Evolutionary conservation across 2,329 filamentous ascomycete genomes (phyloP).

Genomic region (Xylaria sp.): DNA sequence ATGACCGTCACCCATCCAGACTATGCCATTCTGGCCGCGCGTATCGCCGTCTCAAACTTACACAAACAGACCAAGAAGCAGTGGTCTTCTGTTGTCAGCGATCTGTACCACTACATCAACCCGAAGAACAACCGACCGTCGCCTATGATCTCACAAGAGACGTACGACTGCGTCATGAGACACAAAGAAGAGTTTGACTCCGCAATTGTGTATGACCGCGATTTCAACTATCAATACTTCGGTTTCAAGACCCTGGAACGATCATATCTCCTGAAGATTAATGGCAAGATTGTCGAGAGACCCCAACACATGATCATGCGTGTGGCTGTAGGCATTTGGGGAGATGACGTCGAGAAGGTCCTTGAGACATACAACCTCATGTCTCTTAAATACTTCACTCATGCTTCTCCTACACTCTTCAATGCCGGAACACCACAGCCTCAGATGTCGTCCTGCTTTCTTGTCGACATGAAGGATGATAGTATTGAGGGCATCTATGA

Average conservation of each 20-base stretch:
- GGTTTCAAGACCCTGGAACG: conserved; percentile 99
- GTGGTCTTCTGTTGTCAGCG: conserved; percentile 93
- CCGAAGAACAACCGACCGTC: conserved; percentile 85
- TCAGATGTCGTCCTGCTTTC: conserved; percentile 97
- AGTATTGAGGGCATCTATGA: conserved; percentile 99
- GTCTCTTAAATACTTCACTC: conserved; percentile 98
- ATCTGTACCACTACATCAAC: conserved; percentile 96
- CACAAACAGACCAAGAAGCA: conserved; percentile 99
- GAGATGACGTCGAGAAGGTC: conserved; percentile 91
- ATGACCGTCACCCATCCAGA: conserved; percentile 99
- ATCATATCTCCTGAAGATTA: conserved; percentile 94
- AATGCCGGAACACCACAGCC: conserved; percentile 95
- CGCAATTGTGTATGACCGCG: conserved; percentile 97
- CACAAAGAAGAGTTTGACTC: conserved; percentile 98
- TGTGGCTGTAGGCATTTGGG: conserved; percentile 96
- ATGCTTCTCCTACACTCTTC: conserved; percentile 97
- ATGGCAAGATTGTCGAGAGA: conserved; percentile 95
- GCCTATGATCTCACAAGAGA: conserved; percentile 94
- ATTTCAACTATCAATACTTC: conserved; percentile 99
- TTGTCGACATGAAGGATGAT: conserved; percentile 99
- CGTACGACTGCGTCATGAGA: conserved; percentile 92
- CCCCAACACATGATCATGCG: conserved; percentile 99
- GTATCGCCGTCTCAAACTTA: conserved; percentile 98
- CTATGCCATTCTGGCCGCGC: conserved; percentile 97
- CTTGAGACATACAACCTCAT: conserved; percentile 99